Base-by-base conservation (phyloP, 768 basidiomycete genomes). In the Lentinula lateritia region DNA sequence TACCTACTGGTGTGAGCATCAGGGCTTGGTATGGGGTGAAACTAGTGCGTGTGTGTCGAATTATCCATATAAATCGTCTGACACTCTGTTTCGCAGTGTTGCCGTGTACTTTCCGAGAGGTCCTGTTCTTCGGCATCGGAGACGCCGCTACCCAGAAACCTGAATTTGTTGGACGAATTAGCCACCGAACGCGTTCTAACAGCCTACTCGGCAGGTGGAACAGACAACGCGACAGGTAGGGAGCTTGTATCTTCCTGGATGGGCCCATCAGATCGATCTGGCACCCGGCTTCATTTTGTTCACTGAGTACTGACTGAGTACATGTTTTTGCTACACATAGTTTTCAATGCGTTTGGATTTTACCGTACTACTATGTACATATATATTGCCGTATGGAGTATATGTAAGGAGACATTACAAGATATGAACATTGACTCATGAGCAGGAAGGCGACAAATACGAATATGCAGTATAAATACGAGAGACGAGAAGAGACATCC, bases 21-120 rank as follows among this genome's bases (percentile, higher is more conserved):
- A 77, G 92, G 32, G 90, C 91, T 6, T 94, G 92, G 93, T 86
- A 85, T 70, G 92, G 92, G 4, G 81, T 92, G 39, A 92, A 93
- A 70, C 78, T 90, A 48, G 93, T 93, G 65, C 48, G 87, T 78
- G 50, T 5, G 8, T 52, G 5, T 39, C 28, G 3, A 16, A 5
- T 39, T 39, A 35, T 20, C 3, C 5, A 34, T 28, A 6, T 38
- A 15, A 7, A 39, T 52, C 16, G 12, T 34, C 62, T 59, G 45
- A 66, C 55, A 57, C 43, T 65, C 60, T 62, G 20, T 18, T 34
- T 6, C 23, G 18, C 61, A 91, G 90, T 89, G 86, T 65, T 74
- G 88, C 18, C 81, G 80, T 28, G 80, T 53, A 77, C 90, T 20
- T 69, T 81, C 7, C 69, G 73, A 5, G 76, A 80, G 72, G 10